Conservation (phyloP, 2,329 filamentous ascomycete genomes). For the Diaporthe capsici region DNA sequence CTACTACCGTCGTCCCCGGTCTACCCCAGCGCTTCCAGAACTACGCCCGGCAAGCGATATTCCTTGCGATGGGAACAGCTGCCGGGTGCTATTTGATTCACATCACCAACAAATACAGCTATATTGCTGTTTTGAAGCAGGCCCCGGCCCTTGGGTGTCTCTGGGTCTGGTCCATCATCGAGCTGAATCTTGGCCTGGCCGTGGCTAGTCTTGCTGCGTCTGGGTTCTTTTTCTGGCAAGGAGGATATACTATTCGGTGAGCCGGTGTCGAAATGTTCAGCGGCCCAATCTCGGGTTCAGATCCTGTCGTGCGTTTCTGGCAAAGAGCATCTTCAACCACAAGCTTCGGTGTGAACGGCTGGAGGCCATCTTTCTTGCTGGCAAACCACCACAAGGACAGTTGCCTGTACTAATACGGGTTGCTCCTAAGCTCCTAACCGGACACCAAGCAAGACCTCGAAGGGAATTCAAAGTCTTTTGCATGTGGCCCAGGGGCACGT, state of each 20-base stretch:
- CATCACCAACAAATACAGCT: constrained; percentile 83
- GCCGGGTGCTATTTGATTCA: constrained; percentile 86
- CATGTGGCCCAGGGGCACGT: not conserved
- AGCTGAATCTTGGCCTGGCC: constrained; percentile 81
- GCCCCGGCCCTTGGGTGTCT: constrained; percentile 90
- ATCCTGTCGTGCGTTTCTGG: not conserved
- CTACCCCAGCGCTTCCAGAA: constrained; percentile 62
- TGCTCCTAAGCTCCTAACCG: not conserved
- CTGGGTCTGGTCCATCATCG: constrained; percentile 94
- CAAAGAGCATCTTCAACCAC: too few relatives aligned
- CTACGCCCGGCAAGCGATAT: constrained; percentile 70
- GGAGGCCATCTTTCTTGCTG: not conserved
- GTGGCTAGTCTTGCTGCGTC: constrained; percentile 65
- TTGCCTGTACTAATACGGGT: not conserved
- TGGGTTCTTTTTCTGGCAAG: constrained; percentile 61
- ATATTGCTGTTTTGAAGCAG: constrained; percentile 91
- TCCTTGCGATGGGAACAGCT: constrained; percentile 71
- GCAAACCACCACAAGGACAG: not conserved
- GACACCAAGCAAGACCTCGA: not conserved
- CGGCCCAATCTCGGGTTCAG: too few relatives aligned
- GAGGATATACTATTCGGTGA: constrained; percentile 59
- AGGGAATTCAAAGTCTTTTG: not conserved
- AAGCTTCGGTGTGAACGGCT: not conserved
- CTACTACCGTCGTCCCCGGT: constrained; percentile 64
- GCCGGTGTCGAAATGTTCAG: rapidly evolving